Percentiles rank a stretch among this genome's conserved stretches.
Evolutionary conservation across 805 yeast species (phyloP).

Genomic region (Hanseniaspora mollemarum): DNA sequence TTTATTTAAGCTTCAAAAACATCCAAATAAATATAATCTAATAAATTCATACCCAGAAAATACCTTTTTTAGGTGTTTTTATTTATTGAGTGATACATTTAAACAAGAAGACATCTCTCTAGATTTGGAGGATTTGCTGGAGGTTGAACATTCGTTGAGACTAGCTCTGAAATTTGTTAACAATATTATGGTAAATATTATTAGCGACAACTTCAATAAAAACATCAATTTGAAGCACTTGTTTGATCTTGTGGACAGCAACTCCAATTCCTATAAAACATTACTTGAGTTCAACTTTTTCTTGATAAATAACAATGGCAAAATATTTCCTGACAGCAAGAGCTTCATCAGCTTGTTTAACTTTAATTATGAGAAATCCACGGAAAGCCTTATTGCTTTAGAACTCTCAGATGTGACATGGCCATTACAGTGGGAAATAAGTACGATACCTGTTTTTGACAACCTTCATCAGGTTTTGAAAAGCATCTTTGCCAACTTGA

Average conservation of each 20-base stretch:
- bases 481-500: neutral
- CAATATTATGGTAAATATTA: neutral
- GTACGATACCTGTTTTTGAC: neutral
- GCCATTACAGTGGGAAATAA: neutral
- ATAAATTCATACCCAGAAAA: neutral
- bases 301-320: neutral
- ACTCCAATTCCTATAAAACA: neutral
- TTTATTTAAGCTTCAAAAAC: neutral
- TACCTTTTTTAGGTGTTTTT: neutral
- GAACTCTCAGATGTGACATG: neutral
- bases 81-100: neutral
- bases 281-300: neutral
- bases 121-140: neutral
- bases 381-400: neutral
- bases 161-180: neutral
- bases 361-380: neutral
- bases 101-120: neutral
- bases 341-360: neutral
- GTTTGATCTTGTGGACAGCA: slow-evolving; percentile 4
- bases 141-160: neutral
- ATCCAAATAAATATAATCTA: neutral
- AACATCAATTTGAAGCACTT: neutral
- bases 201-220: neutral
- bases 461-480: neutral
- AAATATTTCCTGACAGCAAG: neutral